Percentiles rank a stretch among this genome's conserved stretches.
Conservation (phyloP, 352 stramenopile species). For the Phytophthora aleatoria region DNA sequence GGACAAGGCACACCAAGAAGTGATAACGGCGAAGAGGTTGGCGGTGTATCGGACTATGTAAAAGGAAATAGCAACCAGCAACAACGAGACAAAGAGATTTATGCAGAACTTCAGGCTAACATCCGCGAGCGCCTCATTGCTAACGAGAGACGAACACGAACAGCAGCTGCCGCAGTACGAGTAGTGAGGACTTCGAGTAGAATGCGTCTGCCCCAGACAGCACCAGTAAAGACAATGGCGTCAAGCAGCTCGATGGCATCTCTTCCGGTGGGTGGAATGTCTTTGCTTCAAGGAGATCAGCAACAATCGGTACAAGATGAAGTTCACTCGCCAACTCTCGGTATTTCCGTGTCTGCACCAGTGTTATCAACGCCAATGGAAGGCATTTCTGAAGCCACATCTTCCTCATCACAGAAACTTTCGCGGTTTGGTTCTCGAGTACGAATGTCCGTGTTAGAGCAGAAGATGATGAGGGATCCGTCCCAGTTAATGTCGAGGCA, state of each 20-base stretch:
- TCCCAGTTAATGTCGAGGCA: slow-evolving; percentile 14
- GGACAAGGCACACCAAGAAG: slow-evolving; percentile 8
- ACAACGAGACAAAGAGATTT: slow-evolving; percentile 25
- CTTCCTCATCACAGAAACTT: slow-evolving; percentile 7
- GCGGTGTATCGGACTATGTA: neutral
- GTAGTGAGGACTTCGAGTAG: slow-evolving; percentile 3
- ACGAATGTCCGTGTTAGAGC: slow-evolving; percentile 26
- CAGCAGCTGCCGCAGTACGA: slow-evolving; percentile 26
- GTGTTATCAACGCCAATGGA: slow-evolving; percentile 1
- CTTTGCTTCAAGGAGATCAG: slow-evolving; percentile 10
- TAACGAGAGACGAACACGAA: slow-evolving; percentile 29
- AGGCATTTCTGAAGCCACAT: neutral
- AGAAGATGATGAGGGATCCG: slow-evolving; percentile 16
- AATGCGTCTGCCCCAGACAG: slow-evolving; percentile 18
- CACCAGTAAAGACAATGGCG: slow-evolving; percentile 19
- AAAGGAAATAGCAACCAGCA: slow-evolving; percentile 6
- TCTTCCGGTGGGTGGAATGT: slow-evolving; percentile 4
- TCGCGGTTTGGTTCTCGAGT: slow-evolving; percentile 18
- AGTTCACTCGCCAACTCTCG: neutral
- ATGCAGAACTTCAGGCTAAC: slow-evolving; percentile 24
- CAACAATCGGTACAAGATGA: slow-evolving; percentile 1
- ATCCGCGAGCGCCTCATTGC: slow-evolving; percentile 32
- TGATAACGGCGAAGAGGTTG: slow-evolving; percentile 10
- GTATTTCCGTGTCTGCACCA: slow-evolving; percentile 20
- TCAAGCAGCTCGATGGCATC: slow-evolving; percentile 10